Base-by-base conservation (phyloP, 192 early-diverging fungal species). In the Thoreauomyces humboldtii region DNA sequence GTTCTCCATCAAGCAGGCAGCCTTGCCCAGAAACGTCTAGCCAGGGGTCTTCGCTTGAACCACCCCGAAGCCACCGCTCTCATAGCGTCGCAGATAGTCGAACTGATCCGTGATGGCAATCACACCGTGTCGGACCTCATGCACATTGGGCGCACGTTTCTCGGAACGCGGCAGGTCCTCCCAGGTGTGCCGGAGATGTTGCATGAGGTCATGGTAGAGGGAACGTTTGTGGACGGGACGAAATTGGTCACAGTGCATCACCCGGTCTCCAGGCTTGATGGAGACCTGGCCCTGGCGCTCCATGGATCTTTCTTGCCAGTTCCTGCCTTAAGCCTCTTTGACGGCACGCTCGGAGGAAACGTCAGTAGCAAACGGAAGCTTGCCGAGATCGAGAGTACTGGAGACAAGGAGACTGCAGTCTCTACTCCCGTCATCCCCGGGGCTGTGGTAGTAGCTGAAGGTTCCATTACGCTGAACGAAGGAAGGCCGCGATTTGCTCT, bases 221-320 rank as follows among this genome's bases (percentile, higher is more conserved):
- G 93, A 11, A 91, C 90, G n/a, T 95, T 96, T 61, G 88, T 79
- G 6, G 92, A 95, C 61, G 96, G 96, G 12, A 93, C 92, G 0
- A 96, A 95, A 70, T 80, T 98, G 2, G 91, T 96, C 6, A 96
- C 96, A 0, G 88, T 98, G 6, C 93, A 95, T 57, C 82, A 92
- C 44, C 96, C 96, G 9, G 92, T 98, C 61, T 82, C 87, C 55
- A 85, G 85, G 4, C 73, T 83, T n/a, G 85, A 89, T 61, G 94
- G 92, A 29, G 84, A 98, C 65, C 65, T 93, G 51, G 80, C 80
- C 9, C 73, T 91, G 27, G 96, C 94, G 5, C 77, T 98, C 19
- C 88, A 95, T 69, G 96, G 96, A 0, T 87, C 87, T 12, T 94
- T 93, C 35, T 67, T 92, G 15, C 87, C 92, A 15, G 76, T 96